Evolutionary conservation across 1,139 yeast species (phyloP), one percentile per base, ranked within the genome.

Genomic region (Pichia cactophila): DNA sequence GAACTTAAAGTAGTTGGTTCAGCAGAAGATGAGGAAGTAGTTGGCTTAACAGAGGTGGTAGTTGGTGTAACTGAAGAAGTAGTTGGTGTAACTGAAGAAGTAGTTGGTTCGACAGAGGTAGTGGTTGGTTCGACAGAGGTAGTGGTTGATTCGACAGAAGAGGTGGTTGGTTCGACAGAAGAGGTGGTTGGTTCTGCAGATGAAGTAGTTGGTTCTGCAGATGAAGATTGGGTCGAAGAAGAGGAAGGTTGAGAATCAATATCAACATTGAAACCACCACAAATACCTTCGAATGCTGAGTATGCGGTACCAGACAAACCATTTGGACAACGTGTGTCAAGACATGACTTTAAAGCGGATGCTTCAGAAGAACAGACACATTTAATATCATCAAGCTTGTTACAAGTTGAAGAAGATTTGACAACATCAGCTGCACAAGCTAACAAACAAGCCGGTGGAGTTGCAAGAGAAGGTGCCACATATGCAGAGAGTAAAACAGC

Each of bases 381-480:
- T 47, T 68, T 60, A 56, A 85, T 71, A 63, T 82, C 80, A 64
- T 76, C 77, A 65, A 86, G 70, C 50, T 81, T 72, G 51, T 70
- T 59, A 67, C 90, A 83, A 44, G 71, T 61, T 46, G 80, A 69
- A 44, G 77, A 72, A n/a, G 65, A 59, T 64, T 75, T 77, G 59
- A 78, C 73, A 48, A 84, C 89, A 61, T 80, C 75, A 50, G 86
- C 75, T 52, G 86, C 92, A 77, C 96, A 88, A 44, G 95, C 95
- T 66, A 88, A 74, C 58, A 88, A 72, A 73, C 96, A 88, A 41
- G 96, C 95, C 56, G 94, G 94, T 48, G 96, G 92, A 51, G 92
- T 73, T 52, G 94, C 94, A 46, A 77, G 67, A 43, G 73, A 78
- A 45, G 72, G 71, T 49, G 78, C 68, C 51, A 78, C 64, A 50